A percentile compares a stretch with the other conserved stretches of the same genome.
Evolutionary conservation across 2,329 filamentous ascomycete species (phyloP).

Genomic region (Zopfia rhizophila): DNA sequence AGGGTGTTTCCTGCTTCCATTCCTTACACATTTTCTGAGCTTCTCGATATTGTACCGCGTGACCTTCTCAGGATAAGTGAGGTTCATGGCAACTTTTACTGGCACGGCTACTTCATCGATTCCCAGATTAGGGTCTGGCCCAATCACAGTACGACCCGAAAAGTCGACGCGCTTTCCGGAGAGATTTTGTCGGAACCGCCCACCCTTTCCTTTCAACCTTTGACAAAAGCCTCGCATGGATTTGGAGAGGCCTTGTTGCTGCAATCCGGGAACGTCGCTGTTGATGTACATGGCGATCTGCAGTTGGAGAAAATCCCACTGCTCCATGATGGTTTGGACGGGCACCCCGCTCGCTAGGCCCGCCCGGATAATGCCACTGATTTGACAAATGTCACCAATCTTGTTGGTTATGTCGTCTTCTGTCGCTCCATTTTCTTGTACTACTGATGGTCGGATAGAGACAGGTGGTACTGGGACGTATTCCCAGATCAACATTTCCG

Average conservation of each 20-base stretch:
- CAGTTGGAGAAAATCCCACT: conserved; percentile 96
- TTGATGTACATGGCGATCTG: conserved; percentile 99
- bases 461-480: conserved; percentile 94
- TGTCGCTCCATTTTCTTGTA: conserved; percentile 90
- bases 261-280: conserved; percentile 92
- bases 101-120: conserved; percentile 96
- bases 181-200: conserved; percentile 94
- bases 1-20: conserved; percentile 82
- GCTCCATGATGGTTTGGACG: conserved; percentile 92
- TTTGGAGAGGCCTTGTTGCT: conserved; percentile 87
- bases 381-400: conserved; percentile 94
- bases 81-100: conserved; percentile 89
- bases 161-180: conserved; percentile 99
- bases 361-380: conserved; percentile 86
- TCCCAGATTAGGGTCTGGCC: conserved; percentile 91
- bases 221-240: conserved; percentile 94
- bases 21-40: conserved; percentile 76
- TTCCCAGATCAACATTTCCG: conserved; percentile 98
- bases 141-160: conserved; percentile 96
- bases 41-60: conserved; percentile 88
- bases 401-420: conserved; percentile 98
- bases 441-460: conserved; percentile 92
- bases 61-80: conserved; percentile 93
- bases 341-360: conserved; percentile 85
- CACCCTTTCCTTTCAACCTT: conserved; percentile 95